A percentile compares a stretch with the other conserved stretches of the same genome.
Evolutionary conservation across 2,329 filamentous ascomycete genomes (phyloP).

Genomic region (Septoria petroselini): DNA sequence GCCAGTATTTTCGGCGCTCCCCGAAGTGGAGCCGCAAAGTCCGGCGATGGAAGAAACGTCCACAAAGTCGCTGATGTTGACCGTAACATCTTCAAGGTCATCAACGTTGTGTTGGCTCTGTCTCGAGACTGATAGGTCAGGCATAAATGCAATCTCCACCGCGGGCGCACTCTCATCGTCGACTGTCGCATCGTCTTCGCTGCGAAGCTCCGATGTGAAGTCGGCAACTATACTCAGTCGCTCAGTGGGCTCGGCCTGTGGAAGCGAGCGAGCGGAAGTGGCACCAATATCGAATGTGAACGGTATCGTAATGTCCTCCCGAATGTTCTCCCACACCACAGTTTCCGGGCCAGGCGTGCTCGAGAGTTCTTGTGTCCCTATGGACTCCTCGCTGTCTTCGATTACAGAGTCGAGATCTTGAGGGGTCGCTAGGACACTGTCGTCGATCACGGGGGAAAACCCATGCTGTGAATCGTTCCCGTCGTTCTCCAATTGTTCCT

Average conservation of each 20-base stretch:
- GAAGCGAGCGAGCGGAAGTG: slow-evolving; percentile 13
- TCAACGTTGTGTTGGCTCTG: not conserved
- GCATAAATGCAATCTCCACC: not conserved
- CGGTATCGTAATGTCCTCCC: slow-evolving; percentile 32
- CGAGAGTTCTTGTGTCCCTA: slow-evolving; percentile 5
- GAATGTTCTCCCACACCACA: slow-evolving; percentile 34
- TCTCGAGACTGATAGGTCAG: not conserved
- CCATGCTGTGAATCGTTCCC: slow-evolving; percentile 11
- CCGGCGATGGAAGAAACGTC: slow-evolving; percentile 17
- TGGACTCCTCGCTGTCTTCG: slow-evolving; percentile 8
- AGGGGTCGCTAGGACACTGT: slow-evolving; percentile 24
- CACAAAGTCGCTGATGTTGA: slow-evolving; percentile 35
- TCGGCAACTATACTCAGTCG: slow-evolving; percentile 12
- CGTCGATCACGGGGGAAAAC: slow-evolving; percentile 16
- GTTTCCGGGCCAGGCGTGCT: slow-evolving; percentile 30
- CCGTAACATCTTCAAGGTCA: slow-evolving; percentile 9
- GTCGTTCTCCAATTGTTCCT: slow-evolving; percentile 17
- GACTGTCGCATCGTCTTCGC: not conserved
- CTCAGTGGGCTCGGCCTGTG: slow-evolving; percentile 20
- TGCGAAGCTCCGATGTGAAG: not conserved
- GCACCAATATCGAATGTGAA: slow-evolving; percentile 31
- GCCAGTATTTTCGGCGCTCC: not conserved
- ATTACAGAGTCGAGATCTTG: not conserved
- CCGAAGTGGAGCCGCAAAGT: not conserved
- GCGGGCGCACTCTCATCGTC: not conserved